Base-by-base conservation (phyloP, 139 green algal genomes). In the Chlamydomonas sphaeroides region DNA sequence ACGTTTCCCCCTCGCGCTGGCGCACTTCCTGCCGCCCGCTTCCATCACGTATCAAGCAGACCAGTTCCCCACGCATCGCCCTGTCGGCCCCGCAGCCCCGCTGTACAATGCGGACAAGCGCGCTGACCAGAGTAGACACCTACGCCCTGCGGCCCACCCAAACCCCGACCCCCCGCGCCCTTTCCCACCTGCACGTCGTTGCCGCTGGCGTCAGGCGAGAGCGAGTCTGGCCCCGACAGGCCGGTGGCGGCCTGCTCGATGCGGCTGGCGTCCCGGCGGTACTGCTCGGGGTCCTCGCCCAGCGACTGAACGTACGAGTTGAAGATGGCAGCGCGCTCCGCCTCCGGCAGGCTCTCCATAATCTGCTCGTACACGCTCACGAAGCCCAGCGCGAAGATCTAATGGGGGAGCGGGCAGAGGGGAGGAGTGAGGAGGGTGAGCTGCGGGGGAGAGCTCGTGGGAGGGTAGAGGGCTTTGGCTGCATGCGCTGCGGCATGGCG, bases 301-400 rank as follows among this genome's bases (percentile, higher is more conserved):
- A 98, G 90, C 0, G 93, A 91, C 0, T 80, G 42, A 33, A 98
- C 86, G 80, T 96, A 98, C 18, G 96, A 91, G 0, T 85, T 72
- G 65, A 98, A 98, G 21, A 98, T 88, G 5, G 79, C 65, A 1
- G 56, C 57, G 32, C 88, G 82, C 28, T 92, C 88, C 5, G 87
- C 65, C 14, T 78, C 79, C 5, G 89, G 73, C 0, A 92, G 78
- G 7, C 85, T 83, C 49, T 97, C 95, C 73, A 97, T 79, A 32
- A 98, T 88, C 83, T 96, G 92, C 67, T 98, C 96, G 85, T 98
- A 98, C 14, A 98, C 93, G 84, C 87, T 95, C 30, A 94, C 89
- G 62, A 98, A 93, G 18, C 96, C 96, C n/a, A 98, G 88, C 0
- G 94, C 95, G 82, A 90, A 95, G 21, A 98, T 88, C 94, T 97